These are phyloP conservation scores for Chlorella sp. DNA, from an alignment of 139 green algal species.

Conservation along the genomic window DNA sequence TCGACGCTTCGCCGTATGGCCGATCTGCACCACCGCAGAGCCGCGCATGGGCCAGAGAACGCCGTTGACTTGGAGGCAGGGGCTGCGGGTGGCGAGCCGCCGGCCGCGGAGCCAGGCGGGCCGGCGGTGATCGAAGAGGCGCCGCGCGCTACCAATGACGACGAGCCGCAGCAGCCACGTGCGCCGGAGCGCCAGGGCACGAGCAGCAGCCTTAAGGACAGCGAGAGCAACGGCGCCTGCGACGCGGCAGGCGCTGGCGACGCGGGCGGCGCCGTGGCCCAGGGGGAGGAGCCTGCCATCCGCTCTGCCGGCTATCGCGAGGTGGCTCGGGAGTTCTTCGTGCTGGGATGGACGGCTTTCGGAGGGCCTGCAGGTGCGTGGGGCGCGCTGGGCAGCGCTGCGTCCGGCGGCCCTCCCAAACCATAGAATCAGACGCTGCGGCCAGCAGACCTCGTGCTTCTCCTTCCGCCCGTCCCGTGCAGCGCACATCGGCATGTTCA, in stretches of 20 bases:
- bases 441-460: neutral
- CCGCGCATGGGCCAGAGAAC: too few relatives aligned
- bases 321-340: slow-evolving; percentile 29
- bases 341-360: slow-evolving; percentile 82
- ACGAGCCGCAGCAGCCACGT: neutral
- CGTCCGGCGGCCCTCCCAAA: neutral
- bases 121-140: neutral
- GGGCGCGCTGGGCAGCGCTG: slow-evolving; percentile 63
- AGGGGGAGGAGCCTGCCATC: neutral
- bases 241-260: neutral
- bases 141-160: neutral
- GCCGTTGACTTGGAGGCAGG: neutral
- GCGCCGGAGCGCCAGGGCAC: neutral
- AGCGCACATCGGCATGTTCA: slow-evolving; percentile 23
- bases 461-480: neutral
- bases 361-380: slow-evolving; percentile 85
- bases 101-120: neutral
- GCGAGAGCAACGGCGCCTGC: neutral
- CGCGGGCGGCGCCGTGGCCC: neutral
- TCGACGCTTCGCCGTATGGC: too few relatives aligned
- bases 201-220: neutral
- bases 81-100: too few relatives aligned
- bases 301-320: slow-evolving; percentile 18
- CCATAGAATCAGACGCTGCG: neutral
- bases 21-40: neutral